Percentiles rank a stretch among this genome's conserved stretches.
Evolutionary conservation across 2,329 filamentous ascomycete species (phyloP).

Genomic region (Fusarium odoratissimum): DNA sequence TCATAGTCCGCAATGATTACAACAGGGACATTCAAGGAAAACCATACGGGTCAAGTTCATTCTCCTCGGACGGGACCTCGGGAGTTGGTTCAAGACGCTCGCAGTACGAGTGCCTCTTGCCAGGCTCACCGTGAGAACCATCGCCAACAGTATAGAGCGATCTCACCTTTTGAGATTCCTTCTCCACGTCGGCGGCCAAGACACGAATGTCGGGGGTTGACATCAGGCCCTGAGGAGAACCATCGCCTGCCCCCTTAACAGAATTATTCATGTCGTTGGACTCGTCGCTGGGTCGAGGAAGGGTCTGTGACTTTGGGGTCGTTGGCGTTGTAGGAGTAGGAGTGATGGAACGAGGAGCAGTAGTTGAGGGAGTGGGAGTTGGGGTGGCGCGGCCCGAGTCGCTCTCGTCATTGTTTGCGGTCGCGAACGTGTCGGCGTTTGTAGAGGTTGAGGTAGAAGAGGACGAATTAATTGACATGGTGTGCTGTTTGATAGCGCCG

Average conservation of each 20-base stretch:
- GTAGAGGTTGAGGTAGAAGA: constrained; percentile 9
- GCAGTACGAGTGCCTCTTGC: constrained; percentile 59
- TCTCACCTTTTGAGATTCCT: constrained; percentile 75
- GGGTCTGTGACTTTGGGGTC: constrained; percentile 38
- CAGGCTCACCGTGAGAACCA: constrained; percentile 64
- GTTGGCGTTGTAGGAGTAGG: constrained; percentile 38
- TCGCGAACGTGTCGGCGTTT: constrained; percentile 17
- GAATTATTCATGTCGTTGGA: constrained; percentile 39
- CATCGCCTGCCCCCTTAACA: constrained; percentile 23
- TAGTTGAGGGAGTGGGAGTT: constrained; percentile 29
- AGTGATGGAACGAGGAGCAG: constrained; percentile 12
- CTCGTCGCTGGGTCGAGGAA: constrained; percentile 42
- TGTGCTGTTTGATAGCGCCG: constrained; percentile 32
- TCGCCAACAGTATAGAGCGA: constrained; percentile 71
- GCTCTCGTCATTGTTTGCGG: constrained; percentile 27
- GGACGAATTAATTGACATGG: constrained; percentile 16
- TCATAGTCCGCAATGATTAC: constrained; percentile 39
- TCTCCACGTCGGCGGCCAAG: constrained; percentile 66
- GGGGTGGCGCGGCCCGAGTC: constrained; percentile 41
- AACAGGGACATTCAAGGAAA: constrained; percentile 57
- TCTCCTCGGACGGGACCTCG: constrained; percentile 64
- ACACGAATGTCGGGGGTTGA: constrained; percentile 62
- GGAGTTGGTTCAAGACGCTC: constrained; percentile 62
- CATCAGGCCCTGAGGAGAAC: constrained; percentile 29
- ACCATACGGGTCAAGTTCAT: constrained; percentile 68